Base-by-base conservation (phyloP, 2,329 filamentous ascomycete species). In the Cercospora citrullina region DNA sequence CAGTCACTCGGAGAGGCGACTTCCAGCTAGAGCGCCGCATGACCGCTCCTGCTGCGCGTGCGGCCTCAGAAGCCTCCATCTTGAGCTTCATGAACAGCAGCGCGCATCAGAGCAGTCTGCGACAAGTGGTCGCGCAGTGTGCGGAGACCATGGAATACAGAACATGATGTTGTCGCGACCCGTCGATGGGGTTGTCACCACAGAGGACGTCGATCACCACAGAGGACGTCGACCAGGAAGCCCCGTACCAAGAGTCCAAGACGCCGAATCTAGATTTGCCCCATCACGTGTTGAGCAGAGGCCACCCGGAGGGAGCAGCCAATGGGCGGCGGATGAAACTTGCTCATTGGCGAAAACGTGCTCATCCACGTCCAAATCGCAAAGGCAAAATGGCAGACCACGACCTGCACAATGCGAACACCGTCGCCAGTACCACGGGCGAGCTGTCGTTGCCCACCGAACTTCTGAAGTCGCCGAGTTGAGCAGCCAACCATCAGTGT, bases 281-380 rank as follows among this genome's bases (percentile, higher is more conserved):
- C 21, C 23, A 39, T 60, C 30, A 60, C 31, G 33, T 39, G 58
- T 26, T 5, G 16, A 36, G 30, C 7, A 9, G 21, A 31, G 18
- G 31, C 28, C 28, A 18, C 18, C 26, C 55, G 57, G 57, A 16
- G 23, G 30, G 30, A 31, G 33, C 57, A 8, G 2, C 57, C 26
- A 36, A 23, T 30, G 14, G n/a, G 57, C 57, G 30, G 30, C 30
- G 30, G n/a, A 30, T 7, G 28, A 61, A 42, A 61, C 36, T 45
- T 61, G 59, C 59, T 61, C 59, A 61, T 61, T 48, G 59, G 59
- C 59, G 36, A 39, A 39, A 51, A 51, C 45, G 45, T 51, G 45
- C 45, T 51, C 45, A 51, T 23, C 45, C 21, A 48, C 28, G 57
- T 30, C 36, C 36, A n/a, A n/a, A 10, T 31, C 1, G 30, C 18